These are phyloP conservation scores for Suillus clintonianus DNA, from an alignment of 768 basidiomycete genomes.

Conservation along the genomic window DNA sequence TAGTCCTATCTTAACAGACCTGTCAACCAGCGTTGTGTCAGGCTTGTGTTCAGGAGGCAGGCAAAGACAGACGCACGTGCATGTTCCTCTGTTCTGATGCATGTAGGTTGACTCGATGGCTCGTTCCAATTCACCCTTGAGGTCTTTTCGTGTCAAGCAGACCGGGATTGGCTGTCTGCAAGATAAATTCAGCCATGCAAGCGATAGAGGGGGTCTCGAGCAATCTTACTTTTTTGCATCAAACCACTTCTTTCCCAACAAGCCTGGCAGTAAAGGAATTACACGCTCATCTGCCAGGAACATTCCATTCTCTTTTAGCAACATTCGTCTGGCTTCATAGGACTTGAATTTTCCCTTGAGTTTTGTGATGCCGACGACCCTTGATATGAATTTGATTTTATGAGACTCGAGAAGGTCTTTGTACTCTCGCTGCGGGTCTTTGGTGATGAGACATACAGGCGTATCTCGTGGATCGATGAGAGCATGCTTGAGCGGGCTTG, in stretches of 20 bases:
- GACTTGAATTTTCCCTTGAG: conserved; percentile 92
- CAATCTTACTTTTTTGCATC: conserved; percentile 87
- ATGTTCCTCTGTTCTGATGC: conserved; percentile 92
- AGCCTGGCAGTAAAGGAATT: conserved; percentile 79
- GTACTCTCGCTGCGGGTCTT: conserved; percentile 95
- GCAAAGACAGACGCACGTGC: conserved; percentile 61
- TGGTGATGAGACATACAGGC: conserved; percentile 87
- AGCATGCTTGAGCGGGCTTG: conserved; percentile 76
- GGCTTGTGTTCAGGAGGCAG: neutral
- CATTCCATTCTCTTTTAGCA: conserved; percentile 87
- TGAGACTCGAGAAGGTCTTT: conserved; percentile 85
- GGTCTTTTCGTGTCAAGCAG: conserved; percentile 81
- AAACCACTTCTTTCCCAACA: conserved; percentile 90
- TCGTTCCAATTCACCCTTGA: conserved; percentile 90
- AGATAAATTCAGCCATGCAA: conserved; percentile 4
- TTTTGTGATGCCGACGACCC: conserved; percentile 90
- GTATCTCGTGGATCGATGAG: conserved; percentile 81
- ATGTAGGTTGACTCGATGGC: conserved; percentile 95
- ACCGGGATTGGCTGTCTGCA: conserved; percentile 93
- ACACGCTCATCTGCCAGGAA: conserved; percentile 94
- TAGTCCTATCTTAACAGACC: conserved; percentile 82
- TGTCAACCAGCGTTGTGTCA: conserved; percentile 27
- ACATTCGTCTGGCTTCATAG: conserved; percentile 77
- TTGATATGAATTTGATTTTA: conserved; percentile 84
- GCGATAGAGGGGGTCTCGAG: neutral